Evolutionary conservation across 176 grass and related monocot genomes (phyloP), one percentile per base, ranked within the genome.

Genomic region (Areca catechu): DNA sequence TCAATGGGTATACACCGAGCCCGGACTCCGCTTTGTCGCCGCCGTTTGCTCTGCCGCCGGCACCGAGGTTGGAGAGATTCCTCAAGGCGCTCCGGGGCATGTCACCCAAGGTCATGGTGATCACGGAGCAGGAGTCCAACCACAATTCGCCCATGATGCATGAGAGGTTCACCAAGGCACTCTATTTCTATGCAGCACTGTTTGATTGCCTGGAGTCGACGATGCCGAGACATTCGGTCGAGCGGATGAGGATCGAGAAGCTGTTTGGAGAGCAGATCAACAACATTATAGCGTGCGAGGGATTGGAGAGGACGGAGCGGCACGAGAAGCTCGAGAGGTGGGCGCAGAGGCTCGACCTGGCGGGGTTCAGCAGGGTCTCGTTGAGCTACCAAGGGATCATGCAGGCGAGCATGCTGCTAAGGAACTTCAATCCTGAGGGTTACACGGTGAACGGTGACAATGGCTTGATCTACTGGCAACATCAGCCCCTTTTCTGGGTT

Each of bases 161-260:
- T 27, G 88, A 88, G 54, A 69, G 93, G 17, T 92, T 98, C 77
- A 81, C 89, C 27, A 88, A 92, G 76, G 81, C 87, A 25, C 77
- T 92, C 53, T 89, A 92, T 65, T 92, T 85, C 81, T 98, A 98
- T 72, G 93, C 93, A 0, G 81, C 93, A 53, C 61, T 98, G 3
- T 98, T 92, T 62, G 93, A 98, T 70, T 89, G 87, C 70, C 84
- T 98, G 2, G 93, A 98, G 74, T 67, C 76, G 62, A 78, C 60
- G 7, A 84, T 81, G 48, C 49, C 80, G 18, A 76, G 88, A 3
- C 77, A 78, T 4, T 93, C 94, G 0, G 70, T 86, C 19, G 88
- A 98, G 73, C 88, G 94, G 16, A 80, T 84, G 24, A 76, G 78
- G 24, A 78, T 93, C 1, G 94, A 98, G 88, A 77, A 85, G 9